phyloP scores from a whole-genome alignment of 2,329 filamentous ascomycete genomes.

The Pseudocercospora ulei region DNA sequence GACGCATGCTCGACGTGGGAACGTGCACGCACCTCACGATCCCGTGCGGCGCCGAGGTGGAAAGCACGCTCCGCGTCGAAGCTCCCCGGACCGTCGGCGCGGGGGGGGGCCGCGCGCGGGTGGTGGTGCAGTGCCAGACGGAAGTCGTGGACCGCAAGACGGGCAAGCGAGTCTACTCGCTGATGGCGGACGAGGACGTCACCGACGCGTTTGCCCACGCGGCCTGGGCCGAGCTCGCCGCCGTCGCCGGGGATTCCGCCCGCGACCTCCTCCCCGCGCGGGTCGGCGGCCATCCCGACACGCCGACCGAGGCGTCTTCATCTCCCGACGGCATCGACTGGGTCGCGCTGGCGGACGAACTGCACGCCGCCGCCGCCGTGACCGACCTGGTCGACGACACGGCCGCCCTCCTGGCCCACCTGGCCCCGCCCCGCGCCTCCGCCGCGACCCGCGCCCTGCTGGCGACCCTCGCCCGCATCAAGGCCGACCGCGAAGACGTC shows the following conservation, averaged over 20 bases:
- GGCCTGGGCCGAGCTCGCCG: slow-evolving; percentile 26
- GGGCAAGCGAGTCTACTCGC: slow-evolving; percentile 22
- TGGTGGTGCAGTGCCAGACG: slow-evolving; percentile 28
- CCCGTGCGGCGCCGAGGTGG: slow-evolving; percentile 26
- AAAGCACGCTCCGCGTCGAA: slow-evolving; percentile 27
- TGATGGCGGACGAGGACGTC: slow-evolving; percentile 29
- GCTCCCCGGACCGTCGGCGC: slow-evolving; percentile 13
- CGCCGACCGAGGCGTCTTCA: no score
- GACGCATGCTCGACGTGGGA: slow-evolving; percentile 22
- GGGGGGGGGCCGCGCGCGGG: slow-evolving; percentile 12
- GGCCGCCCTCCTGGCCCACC: slow-evolving; percentile 9
- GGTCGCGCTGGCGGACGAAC: slow-evolving; percentile 25
- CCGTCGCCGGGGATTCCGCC: slow-evolving; percentile 11
- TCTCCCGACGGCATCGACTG: slow-evolving; percentile 24
- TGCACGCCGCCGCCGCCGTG: slow-evolving; percentile 17
- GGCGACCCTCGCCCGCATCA: slow-evolving; percentile 23
- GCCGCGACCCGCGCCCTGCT: slow-evolving; percentile 24
- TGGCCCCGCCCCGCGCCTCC: slow-evolving; percentile 20
- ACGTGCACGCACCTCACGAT: slow-evolving; percentile 28
- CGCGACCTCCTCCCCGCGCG: slow-evolving; percentile 17
- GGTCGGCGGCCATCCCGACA: background rate
- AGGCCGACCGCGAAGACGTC: slow-evolving; percentile 25
- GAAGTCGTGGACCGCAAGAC: slow-evolving; percentile 27
- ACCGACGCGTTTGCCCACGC: slow-evolving; percentile 25
- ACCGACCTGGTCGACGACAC: slow-evolving; percentile 18